Conservation (phyloP, 352 stramenopile species). For the Peronosclerospora sorghi region DNA sequence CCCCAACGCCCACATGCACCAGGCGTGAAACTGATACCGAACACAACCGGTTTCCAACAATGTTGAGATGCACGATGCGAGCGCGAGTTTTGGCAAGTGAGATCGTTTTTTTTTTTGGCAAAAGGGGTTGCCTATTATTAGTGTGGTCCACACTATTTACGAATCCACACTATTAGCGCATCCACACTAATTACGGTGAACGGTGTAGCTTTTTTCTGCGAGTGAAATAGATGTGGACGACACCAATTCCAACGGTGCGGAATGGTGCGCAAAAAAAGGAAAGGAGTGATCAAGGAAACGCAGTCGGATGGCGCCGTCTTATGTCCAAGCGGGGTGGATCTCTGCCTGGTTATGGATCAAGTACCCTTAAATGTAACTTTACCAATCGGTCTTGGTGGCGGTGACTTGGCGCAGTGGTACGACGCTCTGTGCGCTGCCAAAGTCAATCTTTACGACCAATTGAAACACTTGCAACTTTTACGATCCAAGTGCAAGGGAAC, state of each 20-base stretch:
- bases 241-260: not conserved
- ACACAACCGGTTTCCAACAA: too few species aligned
- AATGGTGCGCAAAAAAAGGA: conserved; percentile 80
- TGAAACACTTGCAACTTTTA: conserved; percentile 67
- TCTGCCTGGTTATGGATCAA: conserved; percentile 16
- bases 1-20: too few species aligned
- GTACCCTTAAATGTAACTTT: conserved; percentile 29
- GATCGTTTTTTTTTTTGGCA: too few species aligned
- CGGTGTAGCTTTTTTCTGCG: too few species aligned
- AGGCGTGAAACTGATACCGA: too few species aligned
- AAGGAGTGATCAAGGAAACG: conserved; percentile 54
- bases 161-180: too few species aligned
- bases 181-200: too few species aligned
- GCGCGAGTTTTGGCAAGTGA: too few species aligned
- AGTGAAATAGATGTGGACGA: too few species aligned
- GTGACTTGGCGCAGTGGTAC: conserved; percentile 37
- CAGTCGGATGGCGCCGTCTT: conserved; percentile 10
- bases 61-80: too few species aligned
- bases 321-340: conserved; percentile 23
- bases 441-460: conserved; percentile 46
- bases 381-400: conserved; percentile 18
- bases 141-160: too few species aligned
- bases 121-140: too few species aligned
- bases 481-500: conserved; percentile 39
- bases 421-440: conserved; percentile 17